Conservation (phyloP, 371 early-diverging fungal genomes). For the Mortierella sp. region DNA sequence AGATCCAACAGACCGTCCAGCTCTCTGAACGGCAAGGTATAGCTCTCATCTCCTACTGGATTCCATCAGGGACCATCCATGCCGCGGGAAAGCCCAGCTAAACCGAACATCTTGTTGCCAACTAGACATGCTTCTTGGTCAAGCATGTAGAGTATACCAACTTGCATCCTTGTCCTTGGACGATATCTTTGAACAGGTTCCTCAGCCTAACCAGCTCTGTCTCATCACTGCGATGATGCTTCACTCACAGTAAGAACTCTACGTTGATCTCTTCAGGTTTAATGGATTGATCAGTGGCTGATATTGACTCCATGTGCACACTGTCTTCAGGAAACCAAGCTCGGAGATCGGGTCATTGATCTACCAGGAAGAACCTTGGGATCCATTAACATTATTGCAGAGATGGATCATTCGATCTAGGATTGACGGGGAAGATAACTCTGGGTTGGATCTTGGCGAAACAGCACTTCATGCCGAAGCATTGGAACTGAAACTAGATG, state of each 20-base stretch:
- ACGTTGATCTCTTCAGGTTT: neutral
- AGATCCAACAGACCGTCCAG: slow-evolving; percentile 31
- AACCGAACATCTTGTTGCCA: neutral
- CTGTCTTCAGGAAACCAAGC: slow-evolving; percentile 19
- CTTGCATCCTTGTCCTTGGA: slow-evolving; percentile 30
- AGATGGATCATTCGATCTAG: slow-evolving; percentile 47
- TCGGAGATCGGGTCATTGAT: slow-evolving; percentile 11
- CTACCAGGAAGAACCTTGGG: slow-evolving; percentile 29
- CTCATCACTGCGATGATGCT: slow-evolving; percentile 43
- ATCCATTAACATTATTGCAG: slow-evolving; percentile 46
- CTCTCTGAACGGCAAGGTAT: slow-evolving; percentile 50
- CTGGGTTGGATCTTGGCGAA: slow-evolving; percentile 45
- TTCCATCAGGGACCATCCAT: too few relatives aligned
- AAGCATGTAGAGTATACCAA: slow-evolving; percentile 37
- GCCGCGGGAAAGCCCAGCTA: too few relatives aligned
- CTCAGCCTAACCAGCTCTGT: slow-evolving; percentile 44
- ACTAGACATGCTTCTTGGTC: slow-evolving; percentile 47
- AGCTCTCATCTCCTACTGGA: too few relatives aligned
- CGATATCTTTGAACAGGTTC: slow-evolving; percentile 41
- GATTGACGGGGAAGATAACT: slow-evolving; percentile 21
- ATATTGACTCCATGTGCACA: neutral
- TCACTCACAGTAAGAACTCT: slow-evolving; percentile 31
- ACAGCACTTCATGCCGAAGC: slow-evolving; percentile 22
- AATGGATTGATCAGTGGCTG: neutral
- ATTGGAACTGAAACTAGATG: slow-evolving; percentile 18